Evolutionary conservation across 768 basidiomycete species (phyloP).

Genomic region (Trametes meyenii): DNA sequence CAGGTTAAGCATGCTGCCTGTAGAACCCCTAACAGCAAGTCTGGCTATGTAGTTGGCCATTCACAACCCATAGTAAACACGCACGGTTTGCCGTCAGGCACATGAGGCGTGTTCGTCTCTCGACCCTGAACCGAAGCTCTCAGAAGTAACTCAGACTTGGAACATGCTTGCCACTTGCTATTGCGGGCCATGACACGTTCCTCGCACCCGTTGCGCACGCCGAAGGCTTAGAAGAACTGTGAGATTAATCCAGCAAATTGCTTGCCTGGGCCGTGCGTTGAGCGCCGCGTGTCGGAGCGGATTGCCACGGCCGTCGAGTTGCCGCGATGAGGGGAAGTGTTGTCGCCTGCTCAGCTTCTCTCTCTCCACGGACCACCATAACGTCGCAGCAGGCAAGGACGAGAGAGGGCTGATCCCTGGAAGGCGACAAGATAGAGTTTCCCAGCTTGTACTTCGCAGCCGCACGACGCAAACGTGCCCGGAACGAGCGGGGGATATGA

Average conservation of each 20-base stretch:
- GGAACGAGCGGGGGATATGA: slow-evolving; percentile 19
- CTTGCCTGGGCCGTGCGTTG: background rate
- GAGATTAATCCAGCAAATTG: background rate
- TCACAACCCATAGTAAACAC: too few relatives aligned
- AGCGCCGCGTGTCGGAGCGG: background rate
- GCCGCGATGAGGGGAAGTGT: slow-evolving; percentile 6
- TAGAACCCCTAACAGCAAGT: too few relatives aligned
- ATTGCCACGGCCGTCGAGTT: background rate
- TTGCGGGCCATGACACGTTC: too few relatives aligned
- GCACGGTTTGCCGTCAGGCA: too few relatives aligned
- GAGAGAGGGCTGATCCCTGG: background rate
- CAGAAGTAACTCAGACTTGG: too few relatives aligned
- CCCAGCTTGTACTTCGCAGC: slow-evolving; percentile 10
- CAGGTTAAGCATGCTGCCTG: too few relatives aligned
- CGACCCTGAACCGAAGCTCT: too few relatives aligned
- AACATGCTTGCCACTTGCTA: too few relatives aligned
- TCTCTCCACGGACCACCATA: background rate
- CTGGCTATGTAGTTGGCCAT: too few relatives aligned
- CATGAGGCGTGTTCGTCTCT: too few relatives aligned
- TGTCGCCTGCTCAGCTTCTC: background rate
- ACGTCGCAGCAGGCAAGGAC: background rate
- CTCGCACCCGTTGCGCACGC: background rate
- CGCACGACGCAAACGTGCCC: slow-evolving; percentile 23
- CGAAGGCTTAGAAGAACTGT: background rate
- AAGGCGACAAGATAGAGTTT: slow-evolving; percentile 14